Conservation (phyloP, 768 basidiomycete genomes). For the Saitozyma sp. region DNA sequence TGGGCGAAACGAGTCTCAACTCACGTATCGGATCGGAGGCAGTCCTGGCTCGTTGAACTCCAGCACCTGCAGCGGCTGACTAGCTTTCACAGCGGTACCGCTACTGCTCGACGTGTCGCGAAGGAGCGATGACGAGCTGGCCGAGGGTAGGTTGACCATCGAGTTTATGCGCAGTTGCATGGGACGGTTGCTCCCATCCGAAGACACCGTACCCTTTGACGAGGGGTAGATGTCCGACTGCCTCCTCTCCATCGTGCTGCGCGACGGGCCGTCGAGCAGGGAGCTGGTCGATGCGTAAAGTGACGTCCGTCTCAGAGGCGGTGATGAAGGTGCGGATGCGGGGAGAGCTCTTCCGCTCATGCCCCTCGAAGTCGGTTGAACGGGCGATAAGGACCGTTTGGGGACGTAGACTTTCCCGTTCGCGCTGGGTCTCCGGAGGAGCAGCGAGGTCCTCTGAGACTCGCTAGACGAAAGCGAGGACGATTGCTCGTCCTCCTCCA, state of each 20-base stretch:
- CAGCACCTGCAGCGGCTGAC: conserved; percentile 17
- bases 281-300: too few relatives aligned
- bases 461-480: background rate
- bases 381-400: conserved; percentile 34
- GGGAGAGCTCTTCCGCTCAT: too few relatives aligned
- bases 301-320: too few relatives aligned
- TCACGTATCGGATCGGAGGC: conserved; percentile 26
- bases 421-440: conserved; percentile 21
- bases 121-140: background rate
- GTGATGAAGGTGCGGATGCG: too few relatives aligned
- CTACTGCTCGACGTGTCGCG: background rate
- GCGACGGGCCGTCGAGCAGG: too few relatives aligned
- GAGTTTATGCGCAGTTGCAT: conserved; percentile 3
- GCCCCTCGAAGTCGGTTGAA: too few relatives aligned
- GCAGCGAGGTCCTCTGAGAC: conserved; percentile 8
- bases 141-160: background rate
- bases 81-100: background rate
- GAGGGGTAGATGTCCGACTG: conserved; percentile 23
- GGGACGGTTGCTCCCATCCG: too few relatives aligned
- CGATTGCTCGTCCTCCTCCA: conserved; percentile 26
- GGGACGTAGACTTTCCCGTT: conserved; percentile 37
- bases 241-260: conserved; percentile 19
- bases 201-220: background rate
- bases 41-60: conserved; percentile 28
- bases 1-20: background rate